Evolutionary conservation across 345 rosid species (phyloP), one percentile per base, ranked within the genome.

Genomic region (Viola odorata): DNA sequence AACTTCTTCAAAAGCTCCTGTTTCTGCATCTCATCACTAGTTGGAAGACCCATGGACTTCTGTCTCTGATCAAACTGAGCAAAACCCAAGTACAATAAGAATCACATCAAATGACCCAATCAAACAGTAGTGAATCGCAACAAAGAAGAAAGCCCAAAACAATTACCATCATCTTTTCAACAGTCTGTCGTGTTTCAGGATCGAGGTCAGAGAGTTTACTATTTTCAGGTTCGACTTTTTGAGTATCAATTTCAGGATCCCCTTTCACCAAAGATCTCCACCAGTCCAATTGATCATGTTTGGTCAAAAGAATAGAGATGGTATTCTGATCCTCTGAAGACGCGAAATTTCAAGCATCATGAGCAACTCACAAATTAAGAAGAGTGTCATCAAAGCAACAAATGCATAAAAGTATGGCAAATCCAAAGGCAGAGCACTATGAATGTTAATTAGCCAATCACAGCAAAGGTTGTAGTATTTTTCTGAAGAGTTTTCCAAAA

Each of bases 81-180:
- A 38, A 11, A 4, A 52, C 15, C n/a, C 55, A 37, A 45, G 8
- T 16, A 47, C 1, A 49, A 58, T 8, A 48, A 12, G 5, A 23
- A 50, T 3, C 16, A 12, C 59, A 56, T 14, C 2, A 52, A 32
- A 6, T n/a, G n/a, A 10, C 3, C 9, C 7, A 15, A 6, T 4
- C 4, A 44, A 8, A 59, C 16, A 53, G 7, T 7, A 42, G 11
- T 8, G 16, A 16, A 15, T 14, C 32, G 16, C 11, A 23, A 10
- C 7, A 10, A 61, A 8, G 37, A 52, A 60, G 16, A 38, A 12
- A 14, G 45, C n/a, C 1, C 37, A 37, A 13, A 36, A 51, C 50
- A 32, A 51, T 60, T 85, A 88, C 99, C 96, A 89, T 82, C 98
- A 87, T 87, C 76, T 91, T 91, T 72, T 91, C 98, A 50, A 89